Base-by-base conservation (phyloP, 768 basidiomycete genomes). In the Pleurotus salmoneostramineus region DNA sequence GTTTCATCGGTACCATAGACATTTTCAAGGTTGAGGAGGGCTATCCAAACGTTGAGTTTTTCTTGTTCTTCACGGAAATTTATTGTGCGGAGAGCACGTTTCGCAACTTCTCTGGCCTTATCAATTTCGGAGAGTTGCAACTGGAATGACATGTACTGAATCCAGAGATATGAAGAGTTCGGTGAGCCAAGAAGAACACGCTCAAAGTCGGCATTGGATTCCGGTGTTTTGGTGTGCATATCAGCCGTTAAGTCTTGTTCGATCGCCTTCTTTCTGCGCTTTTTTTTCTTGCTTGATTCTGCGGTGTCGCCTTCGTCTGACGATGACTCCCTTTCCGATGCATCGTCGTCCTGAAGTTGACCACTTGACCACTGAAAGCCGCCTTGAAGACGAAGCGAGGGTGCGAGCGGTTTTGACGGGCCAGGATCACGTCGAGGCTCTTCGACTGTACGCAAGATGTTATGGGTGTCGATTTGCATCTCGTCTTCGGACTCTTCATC, bases 71-170 rank as follows among this genome's bases (percentile, higher is more conserved):
- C 97, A 44, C 96, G 84, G 77, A 96, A 98, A 67, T 81, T 89
- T 73, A 99, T 98, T 8, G 88, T 88, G 60, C 83, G 78, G 46
- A 98, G 77, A 4, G 95, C 96, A 21, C 92, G 85, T 55, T 84
- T 82, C 48, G 87, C 95, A 52, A 95, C 87, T 68, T 90, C 87
- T 45, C 94, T 83, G 11, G 96, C 97, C 71, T 95, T 97, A 65
- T 95, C 95, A 56, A 97, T 77, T 72, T 99, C 96, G 33, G 95
- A 93, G n/a, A 99, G 82, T 63, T 94, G 94, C 8, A 98, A 78
- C 65, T 95, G 93, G 83, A 98, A 96, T 6, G 97, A 96, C 94
- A 99, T 98, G 71, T 95, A 99, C 70, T 98, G 95, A 58, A 99
- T 88, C 97, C 97, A 99, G 35, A 98, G 81, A 73, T 90, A 97